Conservation (phyloP, 2,329 filamentous ascomycete genomes). For the Pseudonectria foliicola region DNA sequence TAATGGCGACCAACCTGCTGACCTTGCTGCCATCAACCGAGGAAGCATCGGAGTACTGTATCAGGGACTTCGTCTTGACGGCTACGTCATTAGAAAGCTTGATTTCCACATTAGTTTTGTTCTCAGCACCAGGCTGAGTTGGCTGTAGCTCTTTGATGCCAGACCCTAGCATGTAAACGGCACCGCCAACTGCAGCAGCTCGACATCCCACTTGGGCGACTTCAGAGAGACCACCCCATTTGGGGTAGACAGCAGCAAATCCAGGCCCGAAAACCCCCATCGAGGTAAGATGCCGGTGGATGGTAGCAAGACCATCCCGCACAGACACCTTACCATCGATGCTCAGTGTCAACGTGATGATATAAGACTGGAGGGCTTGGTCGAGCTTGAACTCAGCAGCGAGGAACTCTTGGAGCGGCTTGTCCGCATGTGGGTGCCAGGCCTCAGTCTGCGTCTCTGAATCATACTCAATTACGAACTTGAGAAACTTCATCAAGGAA, state of each 20-base stretch:
- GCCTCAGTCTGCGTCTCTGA: slow-evolving; percentile 44
- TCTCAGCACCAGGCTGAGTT: slow-evolving; percentile 8
- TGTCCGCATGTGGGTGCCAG: slow-evolving; percentile 52
- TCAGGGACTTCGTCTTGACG: slow-evolving; percentile 48
- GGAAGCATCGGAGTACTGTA: slow-evolving; percentile 35
- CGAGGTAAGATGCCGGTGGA: slow-evolving; percentile 74
- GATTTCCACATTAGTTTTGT: slow-evolving; percentile 32
- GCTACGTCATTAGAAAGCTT: slow-evolving; percentile 50
- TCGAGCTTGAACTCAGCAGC: slow-evolving; percentile 60
- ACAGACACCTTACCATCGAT: slow-evolving; percentile 57
- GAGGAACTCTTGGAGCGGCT: slow-evolving; percentile 53
- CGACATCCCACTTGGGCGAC: slow-evolving; percentile 87
- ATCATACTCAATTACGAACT: slow-evolving; percentile 71
- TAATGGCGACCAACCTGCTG: slow-evolving; percentile 59
- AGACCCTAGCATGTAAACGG: slow-evolving; percentile 78
- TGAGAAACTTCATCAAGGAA: slow-evolving; percentile 85
- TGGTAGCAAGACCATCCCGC: slow-evolving; percentile 59
- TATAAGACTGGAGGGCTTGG: slow-evolving; percentile 53
- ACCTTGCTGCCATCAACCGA: slow-evolving; percentile 28
- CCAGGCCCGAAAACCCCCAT: slow-evolving; percentile 83
- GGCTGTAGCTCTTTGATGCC: slow-evolving; percentile 41
- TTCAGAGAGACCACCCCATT: slow-evolving; percentile 87
- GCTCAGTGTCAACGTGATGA: slow-evolving; percentile 65
- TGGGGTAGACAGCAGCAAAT: slow-evolving; percentile 83
- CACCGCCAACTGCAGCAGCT: slow-evolving; percentile 83